Evolutionary conservation across 352 stramenopile species (phyloP), one percentile per base, ranked within the genome.

Genomic region (Globisporangium paroecandrum): DNA sequence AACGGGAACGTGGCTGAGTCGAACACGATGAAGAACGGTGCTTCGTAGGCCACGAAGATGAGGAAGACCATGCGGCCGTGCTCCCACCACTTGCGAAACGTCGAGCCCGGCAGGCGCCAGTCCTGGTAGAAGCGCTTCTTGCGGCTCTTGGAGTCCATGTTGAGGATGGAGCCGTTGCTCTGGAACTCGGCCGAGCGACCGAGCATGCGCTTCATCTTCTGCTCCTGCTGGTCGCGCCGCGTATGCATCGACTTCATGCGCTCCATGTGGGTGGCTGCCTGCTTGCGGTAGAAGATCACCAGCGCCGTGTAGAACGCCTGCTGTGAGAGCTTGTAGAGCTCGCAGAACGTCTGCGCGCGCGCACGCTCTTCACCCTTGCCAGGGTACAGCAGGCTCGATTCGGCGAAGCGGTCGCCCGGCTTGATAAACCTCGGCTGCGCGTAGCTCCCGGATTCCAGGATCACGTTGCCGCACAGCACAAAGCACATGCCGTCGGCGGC

Each of bases 191-290:
- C 65, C 0, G 75, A 76, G 47, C 79, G 82, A 0, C 83, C 83
- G 5, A 94, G 75, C 68, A 94, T 77, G 15, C 76, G 75, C 64
- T 94, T 90, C 77, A 89, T 91, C 69, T 94, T 94, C 57, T 91
- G 83, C 57, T 90, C 74, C 46, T 94, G 85, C 38, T 91, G 81
- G 36, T 94, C 83, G 0, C 71, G 75, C 3, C 79, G 70, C 20
- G 64, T 77, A 7, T 85, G 74, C 65, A 86, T 85, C 10, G 78
- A 82, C 0, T 73, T 77, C 85, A 92, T 90, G 12, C 72, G 63
- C 58, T 84, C 81, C 32, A 92, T 65, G 15, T 77, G 63, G 12
- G 62, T 56, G 3, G 58, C 38, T 0, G 71, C 72, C 2, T 75
- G 70, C 1, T 79, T 68, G 8, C 79, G 77, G 56, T 90, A 83